Conservation (phyloP, 169 alveolate genomes). For the Perkinsus chesapeaki region DNA sequence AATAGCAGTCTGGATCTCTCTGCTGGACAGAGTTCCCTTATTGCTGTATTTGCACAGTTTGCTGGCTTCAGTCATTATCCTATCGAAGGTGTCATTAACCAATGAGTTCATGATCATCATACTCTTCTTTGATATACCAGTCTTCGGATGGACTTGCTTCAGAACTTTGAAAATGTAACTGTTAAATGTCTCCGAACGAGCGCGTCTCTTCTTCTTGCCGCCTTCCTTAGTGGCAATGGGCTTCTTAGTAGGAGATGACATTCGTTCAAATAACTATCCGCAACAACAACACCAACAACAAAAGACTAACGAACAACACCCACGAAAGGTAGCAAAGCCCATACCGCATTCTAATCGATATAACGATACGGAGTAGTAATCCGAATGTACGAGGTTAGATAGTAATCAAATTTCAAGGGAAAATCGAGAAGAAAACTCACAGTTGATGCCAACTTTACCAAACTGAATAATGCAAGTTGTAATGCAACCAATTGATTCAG, state of each 20-base stretch:
- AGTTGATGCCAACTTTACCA: too few relatives aligned
- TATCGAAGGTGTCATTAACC: constrained; percentile 92
- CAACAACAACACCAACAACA: not conserved
- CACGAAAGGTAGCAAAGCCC: not conserved
- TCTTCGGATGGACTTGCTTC: constrained; percentile 97
- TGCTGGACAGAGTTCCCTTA: constrained; percentile 93
- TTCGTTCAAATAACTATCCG: not conserved
- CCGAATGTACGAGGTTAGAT: not conserved
- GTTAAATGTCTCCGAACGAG: constrained; percentile 89
- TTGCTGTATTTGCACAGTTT: constrained; percentile 92
- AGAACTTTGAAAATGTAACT: constrained; percentile 96
- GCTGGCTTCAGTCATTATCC: constrained; percentile 92
- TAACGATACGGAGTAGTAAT: not conserved
- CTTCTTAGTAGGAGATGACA: not conserved
- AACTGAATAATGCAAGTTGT: too few relatives aligned
- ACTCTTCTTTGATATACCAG: constrained; percentile 94
- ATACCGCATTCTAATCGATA: not conserved
- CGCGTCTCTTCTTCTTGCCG: not conserved
- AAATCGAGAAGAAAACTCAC: too few relatives aligned
- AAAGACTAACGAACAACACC: too few relatives aligned
- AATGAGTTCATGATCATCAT: constrained; percentile 99
- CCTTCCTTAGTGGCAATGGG: not conserved
- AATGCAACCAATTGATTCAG: not conserved
- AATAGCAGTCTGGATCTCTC: constrained; percentile 98
- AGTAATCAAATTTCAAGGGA: too few relatives aligned